Percentiles rank a stretch among this genome's conserved stretches.
These are phyloP conservation scores for Zygoascus meyerae DNA, from an alignment of 1,139 yeast genomes.

Conservation along the genomic window DNA sequence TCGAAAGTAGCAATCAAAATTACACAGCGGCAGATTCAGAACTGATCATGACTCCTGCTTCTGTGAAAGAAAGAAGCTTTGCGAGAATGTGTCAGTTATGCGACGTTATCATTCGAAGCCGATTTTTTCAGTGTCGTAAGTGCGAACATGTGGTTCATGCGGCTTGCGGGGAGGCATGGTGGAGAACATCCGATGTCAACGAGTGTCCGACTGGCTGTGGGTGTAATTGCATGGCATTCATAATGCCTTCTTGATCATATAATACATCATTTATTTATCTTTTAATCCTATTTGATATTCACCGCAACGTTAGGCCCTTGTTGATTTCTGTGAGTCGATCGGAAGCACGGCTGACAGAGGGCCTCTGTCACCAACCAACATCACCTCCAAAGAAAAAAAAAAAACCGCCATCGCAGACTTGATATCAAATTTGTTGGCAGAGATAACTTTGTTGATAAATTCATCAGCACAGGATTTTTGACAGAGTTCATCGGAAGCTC, in stretches of 20 bases:
- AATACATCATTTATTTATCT: background rate
- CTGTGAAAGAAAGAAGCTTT: constrained; percentile 15
- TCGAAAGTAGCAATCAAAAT: background rate
- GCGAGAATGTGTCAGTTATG: constrained; percentile 53
- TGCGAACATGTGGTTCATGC: constrained; percentile 81
- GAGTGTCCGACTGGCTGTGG: constrained; percentile 94
- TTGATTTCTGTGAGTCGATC: too few relatives aligned
- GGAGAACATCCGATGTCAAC: constrained; percentile 44
- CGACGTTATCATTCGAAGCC: constrained; percentile 50
- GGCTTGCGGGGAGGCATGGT: constrained; percentile 78
- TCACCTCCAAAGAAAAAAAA: too few relatives aligned
- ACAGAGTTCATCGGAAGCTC: too few relatives aligned
- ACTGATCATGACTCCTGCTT: constrained; percentile 16
- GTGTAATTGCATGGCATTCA: constrained; percentile 37
- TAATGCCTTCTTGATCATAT: background rate
- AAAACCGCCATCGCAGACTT: too few relatives aligned
- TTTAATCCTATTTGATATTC: background rate
- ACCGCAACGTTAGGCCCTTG: background rate
- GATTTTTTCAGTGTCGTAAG: constrained; percentile 60
- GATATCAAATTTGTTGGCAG: too few relatives aligned
- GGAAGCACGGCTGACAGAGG: too few relatives aligned
- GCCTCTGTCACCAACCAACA: too few relatives aligned
- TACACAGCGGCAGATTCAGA: constrained; percentile 17
- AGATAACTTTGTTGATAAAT: too few relatives aligned
- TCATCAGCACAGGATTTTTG: too few relatives aligned